These are phyloP conservation scores for Rhizopogon vinicolor DNA, from an alignment of 768 basidiomycete genomes.

Conservation along the genomic window DNA sequence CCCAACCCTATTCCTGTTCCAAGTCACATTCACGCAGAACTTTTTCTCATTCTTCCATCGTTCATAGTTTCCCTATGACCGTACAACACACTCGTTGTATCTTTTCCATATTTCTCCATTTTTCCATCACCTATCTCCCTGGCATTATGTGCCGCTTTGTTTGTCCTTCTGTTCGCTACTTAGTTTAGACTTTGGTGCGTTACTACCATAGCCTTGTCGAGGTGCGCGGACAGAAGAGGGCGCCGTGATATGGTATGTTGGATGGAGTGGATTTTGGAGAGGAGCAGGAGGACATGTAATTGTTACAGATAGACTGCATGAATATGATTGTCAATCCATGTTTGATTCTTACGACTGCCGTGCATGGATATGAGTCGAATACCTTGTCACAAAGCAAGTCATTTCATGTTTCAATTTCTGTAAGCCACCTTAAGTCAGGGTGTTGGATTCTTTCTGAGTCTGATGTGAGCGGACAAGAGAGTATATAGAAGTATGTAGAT, in stretches of 20 bases:
- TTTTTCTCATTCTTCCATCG: conserved; percentile 6
- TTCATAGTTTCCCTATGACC: conserved; percentile 17
- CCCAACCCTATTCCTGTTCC: conserved; percentile 9
- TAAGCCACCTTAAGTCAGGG: too few relatives aligned
- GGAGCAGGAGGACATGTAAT: conserved; percentile 9
- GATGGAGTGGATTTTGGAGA: conserved; percentile 10
- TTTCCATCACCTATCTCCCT: conserved; percentile 17
- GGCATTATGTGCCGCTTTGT: conserved; percentile 36
- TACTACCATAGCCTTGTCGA: conserved; percentile 31
- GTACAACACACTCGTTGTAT: conserved; percentile 13
- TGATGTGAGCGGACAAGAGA: too few relatives aligned
- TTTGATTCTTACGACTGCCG: too few relatives aligned
- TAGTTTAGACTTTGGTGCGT: conserved; percentile 23
- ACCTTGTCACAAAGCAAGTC: too few relatives aligned
- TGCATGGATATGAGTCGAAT: too few relatives aligned
- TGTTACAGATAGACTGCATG: neutral
- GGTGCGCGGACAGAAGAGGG: conserved; percentile 74
- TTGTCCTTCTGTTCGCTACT: conserved; percentile 67
- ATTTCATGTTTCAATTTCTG: too few relatives aligned
- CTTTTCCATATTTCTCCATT: conserved; percentile 15
- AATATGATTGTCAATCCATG: neutral
- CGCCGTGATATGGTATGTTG: conserved; percentile 40
- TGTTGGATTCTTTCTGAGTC: too few relatives aligned
- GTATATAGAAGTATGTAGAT: too few relatives aligned
- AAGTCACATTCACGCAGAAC: conserved; percentile 16